These are phyloP conservation scores for Phytophthora syringae DNA, from an alignment of 352 stramenopile species.

Conservation along the genomic window DNA sequence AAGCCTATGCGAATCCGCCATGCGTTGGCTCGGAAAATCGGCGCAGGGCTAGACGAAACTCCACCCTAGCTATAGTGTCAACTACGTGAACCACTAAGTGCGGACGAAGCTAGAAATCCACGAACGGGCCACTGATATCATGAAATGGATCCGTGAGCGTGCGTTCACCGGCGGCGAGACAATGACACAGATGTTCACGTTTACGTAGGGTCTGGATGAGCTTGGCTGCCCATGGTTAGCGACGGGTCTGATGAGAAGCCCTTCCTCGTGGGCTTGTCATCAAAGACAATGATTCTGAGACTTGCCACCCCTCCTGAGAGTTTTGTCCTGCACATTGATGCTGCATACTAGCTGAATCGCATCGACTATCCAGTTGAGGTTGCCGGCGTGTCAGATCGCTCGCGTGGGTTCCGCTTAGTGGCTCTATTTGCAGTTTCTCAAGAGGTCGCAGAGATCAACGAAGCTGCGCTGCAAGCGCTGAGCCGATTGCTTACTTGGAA, in stretches of 20 bases:
- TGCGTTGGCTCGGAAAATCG: too few species aligned
- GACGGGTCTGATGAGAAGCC: constrained; percentile 13
- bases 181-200: too few species aligned
- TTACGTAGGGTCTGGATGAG: too few species aligned
- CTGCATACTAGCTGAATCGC: constrained; percentile 9
- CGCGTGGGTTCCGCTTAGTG: not conserved
- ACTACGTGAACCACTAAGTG: too few species aligned
- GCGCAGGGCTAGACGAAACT: too few species aligned
- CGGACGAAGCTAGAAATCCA: too few species aligned
- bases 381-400: not conserved
- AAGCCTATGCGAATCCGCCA: too few species aligned
- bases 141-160: too few species aligned
- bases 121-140: too few species aligned
- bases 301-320: not conserved
- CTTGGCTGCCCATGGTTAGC: not conserved
- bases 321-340: constrained; percentile 3
- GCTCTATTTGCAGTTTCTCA: constrained; percentile 7
- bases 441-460: not conserved
- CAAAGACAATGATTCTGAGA: not conserved
- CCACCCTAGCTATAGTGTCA: too few species aligned
- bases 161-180: too few species aligned
- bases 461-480: not conserved
- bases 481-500: not conserved
- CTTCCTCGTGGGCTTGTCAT: not conserved
- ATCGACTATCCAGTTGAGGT: constrained; percentile 6